Evolutionary conservation across 805 yeast genomes (phyloP).

Genomic region (Ogataea trehaloabstinens): DNA sequence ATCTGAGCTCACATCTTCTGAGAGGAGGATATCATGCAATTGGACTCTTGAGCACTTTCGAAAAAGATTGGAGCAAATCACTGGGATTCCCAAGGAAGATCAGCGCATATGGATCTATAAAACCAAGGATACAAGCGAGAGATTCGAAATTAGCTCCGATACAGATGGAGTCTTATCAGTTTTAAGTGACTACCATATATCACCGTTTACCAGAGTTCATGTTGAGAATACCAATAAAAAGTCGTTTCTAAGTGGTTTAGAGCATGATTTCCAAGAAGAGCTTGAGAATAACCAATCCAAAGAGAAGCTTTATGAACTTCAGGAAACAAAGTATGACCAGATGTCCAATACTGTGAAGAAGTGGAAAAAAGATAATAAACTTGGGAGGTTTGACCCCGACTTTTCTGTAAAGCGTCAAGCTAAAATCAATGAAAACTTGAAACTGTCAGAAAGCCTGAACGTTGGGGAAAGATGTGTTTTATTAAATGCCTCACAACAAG

Average conservation of each 20-base stretch:
- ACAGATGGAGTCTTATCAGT: conserved; percentile 14
- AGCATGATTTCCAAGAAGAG: conserved; percentile 18
- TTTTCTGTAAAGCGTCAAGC: conserved; percentile 32
- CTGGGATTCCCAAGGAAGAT: conserved; percentile 64
- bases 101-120: conserved; percentile 53
- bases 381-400: conserved; percentile 72
- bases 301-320: conserved; percentile 43
- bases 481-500: conserved; percentile 20
- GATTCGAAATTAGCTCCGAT: conserved; percentile 22
- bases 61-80: conserved; percentile 58
- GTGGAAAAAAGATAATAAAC: conserved; percentile 69
- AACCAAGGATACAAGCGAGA: conserved; percentile 36
- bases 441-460: conserved; percentile 33
- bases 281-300: conserved; percentile 26
- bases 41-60: conserved; percentile 60
- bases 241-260: conserved; percentile 39
- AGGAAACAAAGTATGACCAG: conserved; percentile 60
- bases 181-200: conserved; percentile 31
- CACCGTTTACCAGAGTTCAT: conserved; percentile 47
- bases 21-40: conserved; percentile 57
- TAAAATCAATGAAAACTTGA: conserved; percentile 23
- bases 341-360: conserved; percentile 62
- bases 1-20: conserved; percentile 66
- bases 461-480: conserved; percentile 57
- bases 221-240: conserved; percentile 56